phyloP scores from a whole-genome alignment of 495 filamentous ascomycete species.

The Cladorrhinum samala region DNA sequence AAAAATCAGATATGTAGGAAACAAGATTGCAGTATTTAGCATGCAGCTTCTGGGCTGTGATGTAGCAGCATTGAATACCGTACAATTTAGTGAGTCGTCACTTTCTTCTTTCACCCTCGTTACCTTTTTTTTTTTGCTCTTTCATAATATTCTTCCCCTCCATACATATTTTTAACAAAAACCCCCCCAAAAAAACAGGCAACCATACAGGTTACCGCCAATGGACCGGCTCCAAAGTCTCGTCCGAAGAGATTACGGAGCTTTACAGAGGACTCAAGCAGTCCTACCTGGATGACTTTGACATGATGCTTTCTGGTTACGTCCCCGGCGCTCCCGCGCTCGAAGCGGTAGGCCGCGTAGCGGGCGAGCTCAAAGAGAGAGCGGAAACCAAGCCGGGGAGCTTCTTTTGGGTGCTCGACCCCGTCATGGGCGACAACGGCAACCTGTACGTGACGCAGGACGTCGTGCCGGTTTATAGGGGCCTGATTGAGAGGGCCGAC shows the following conservation, averaged over 20 bases:
- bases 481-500: slow-evolving; percentile 71
- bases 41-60: slow-evolving; percentile 92
- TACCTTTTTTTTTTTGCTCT: neutral
- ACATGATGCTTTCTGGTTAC: slow-evolving; percentile 90
- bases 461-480: slow-evolving; percentile 85
- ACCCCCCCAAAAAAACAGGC: no score
- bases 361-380: slow-evolving; percentile 65
- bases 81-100: slow-evolving; percentile 71
- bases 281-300: slow-evolving; percentile 76
- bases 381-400: slow-evolving; percentile 56
- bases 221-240: slow-evolving; percentile 72
- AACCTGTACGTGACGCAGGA: slow-evolving; percentile 83
- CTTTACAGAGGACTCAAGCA: slow-evolving; percentile 79
- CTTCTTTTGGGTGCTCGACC: slow-evolving; percentile 97
- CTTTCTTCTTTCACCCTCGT: neutral
- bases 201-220: slow-evolving; percentile 91
- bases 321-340: slow-evolving; percentile 78
- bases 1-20: slow-evolving; percentile 90
- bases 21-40: slow-evolving; percentile 88
- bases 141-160: slow-evolving; percentile 5
- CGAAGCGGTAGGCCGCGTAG: slow-evolving; percentile 77
- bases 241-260: slow-evolving; percentile 74
- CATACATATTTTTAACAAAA: no score
- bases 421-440: slow-evolving; percentile 96
- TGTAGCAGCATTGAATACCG: slow-evolving; percentile 87